These are phyloP conservation scores for Cadophora sp. DNA, from an alignment of 2,329 filamentous ascomycete genomes.

Conservation along the genomic window DNA sequence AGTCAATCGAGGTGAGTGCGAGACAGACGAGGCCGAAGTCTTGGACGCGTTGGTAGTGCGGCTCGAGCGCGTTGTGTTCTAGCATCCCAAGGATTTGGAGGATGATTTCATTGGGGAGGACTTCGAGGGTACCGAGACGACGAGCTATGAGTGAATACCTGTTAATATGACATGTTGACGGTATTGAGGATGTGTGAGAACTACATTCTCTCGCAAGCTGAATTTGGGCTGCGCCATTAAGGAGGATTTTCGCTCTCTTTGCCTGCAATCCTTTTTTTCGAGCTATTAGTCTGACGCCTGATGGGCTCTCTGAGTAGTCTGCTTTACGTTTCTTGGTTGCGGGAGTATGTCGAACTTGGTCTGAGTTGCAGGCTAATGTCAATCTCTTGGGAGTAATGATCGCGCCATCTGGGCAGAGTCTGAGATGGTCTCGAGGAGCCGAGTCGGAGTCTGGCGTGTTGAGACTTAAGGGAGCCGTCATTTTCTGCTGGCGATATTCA, in stretches of 20 bases:
- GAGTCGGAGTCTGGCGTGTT: not conserved
- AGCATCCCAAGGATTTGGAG: not conserved
- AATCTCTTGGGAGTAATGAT: not conserved
- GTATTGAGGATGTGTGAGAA: too few relatives aligned
- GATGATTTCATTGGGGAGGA: not conserved
- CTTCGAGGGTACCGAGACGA: not conserved
- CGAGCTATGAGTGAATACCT: not conserved
- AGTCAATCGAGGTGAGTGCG: not conserved
- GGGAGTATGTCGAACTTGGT: not conserved
- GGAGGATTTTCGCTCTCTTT: not conserved
- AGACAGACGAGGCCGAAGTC: slow-evolving; percentile 6
- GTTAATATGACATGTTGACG: not conserved
- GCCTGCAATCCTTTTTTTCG: not conserved
- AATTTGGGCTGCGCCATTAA: not conserved
- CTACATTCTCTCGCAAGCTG: not conserved
- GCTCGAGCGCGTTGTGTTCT: not conserved
- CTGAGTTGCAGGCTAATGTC: not conserved
- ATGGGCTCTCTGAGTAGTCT: not conserved
- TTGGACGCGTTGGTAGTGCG: slow-evolving; percentile 2
- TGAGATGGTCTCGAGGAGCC: not conserved
- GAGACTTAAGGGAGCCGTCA: not conserved
- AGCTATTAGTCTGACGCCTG: not conserved
- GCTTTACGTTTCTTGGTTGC: not conserved
- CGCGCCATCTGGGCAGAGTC: not conserved
- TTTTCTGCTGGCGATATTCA: not conserved